These are phyloP conservation scores for Aspergillus sp. DNA, from an alignment of 2,329 filamentous ascomycete species.

Conservation along the genomic window DNA sequence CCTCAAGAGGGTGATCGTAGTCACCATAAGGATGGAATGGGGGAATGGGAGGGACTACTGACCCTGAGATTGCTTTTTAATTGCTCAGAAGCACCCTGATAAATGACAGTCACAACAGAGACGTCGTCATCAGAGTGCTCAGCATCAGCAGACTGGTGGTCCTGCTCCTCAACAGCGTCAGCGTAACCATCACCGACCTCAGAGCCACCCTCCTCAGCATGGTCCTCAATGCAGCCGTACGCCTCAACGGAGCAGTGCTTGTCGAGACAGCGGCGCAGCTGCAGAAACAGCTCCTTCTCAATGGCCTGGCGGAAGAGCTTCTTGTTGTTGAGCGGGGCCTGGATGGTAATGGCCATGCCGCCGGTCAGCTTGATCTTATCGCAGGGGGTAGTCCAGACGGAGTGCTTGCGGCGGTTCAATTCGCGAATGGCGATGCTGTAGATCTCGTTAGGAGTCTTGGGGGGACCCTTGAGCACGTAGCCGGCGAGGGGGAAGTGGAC, in stretches of 20 bases:
- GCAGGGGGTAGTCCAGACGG: neutral
- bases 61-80: too few species aligned
- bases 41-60: too few species aligned
- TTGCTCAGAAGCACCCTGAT: too few species aligned
- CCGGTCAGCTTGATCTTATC: neutral
- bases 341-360: neutral
- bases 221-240: neutral
- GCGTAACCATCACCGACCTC: neutral
- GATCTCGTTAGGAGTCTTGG: constrained; percentile 1
- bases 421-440: neutral
- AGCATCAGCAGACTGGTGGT: too few species aligned
- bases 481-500: constrained; percentile 7
- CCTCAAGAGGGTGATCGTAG: too few species aligned
- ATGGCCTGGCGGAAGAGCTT: neutral
- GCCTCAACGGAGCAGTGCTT: neutral
- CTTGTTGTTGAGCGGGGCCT: neutral
- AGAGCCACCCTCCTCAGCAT: neutral
- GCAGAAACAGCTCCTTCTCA: neutral
- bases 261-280: neutral
- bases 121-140: too few species aligned
- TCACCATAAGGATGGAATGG: too few species aligned
- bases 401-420: neutral
- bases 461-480: neutral
- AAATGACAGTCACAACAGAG: too few species aligned
- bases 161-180: too few species aligned